These are phyloP conservation scores for Oxytropis ochrocephala DNA, from an alignment of 306 rosid genomes.

Conservation along the genomic window DNA sequence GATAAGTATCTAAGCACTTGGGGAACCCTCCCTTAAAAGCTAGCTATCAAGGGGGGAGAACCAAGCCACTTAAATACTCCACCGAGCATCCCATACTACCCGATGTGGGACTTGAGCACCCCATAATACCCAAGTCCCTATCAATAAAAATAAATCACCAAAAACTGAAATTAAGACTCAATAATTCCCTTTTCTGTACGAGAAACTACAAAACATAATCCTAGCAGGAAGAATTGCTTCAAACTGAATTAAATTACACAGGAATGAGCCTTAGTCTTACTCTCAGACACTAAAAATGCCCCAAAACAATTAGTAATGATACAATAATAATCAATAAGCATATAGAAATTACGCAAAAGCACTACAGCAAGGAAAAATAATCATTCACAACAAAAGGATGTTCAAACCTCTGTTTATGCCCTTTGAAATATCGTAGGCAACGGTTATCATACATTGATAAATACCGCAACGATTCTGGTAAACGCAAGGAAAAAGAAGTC, in stretches of 20 bases:
- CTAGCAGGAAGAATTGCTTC: not conserved
- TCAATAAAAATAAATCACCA: not conserved
- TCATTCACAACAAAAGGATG: not conserved
- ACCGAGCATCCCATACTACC: too few relatives aligned
- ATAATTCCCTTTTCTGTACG: not conserved
- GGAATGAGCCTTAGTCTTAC: not conserved
- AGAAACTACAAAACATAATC: not conserved
- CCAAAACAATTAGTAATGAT: not conserved
- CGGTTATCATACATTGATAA: conserved; percentile 93
- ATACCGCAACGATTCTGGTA: conserved; percentile 77
- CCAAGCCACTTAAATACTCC: too few relatives aligned
- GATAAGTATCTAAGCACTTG: too few relatives aligned
- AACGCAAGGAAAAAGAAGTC: not conserved
- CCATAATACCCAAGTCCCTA: too few relatives aligned
- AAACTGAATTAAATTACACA: not conserved
- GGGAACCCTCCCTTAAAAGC: too few relatives aligned
- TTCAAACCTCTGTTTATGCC: conserved; percentile 83
- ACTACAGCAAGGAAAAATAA: not conserved
- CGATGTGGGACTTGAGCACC: too few relatives aligned
- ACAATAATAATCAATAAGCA: not conserved
- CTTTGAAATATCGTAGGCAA: conserved; percentile 89
- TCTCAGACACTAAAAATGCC: not conserved
- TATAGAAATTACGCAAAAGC: not conserved
- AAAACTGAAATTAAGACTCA: conserved; percentile 9
- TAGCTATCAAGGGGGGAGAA: too few relatives aligned